Evolutionary conservation across 768 basidiomycete species (phyloP).

Genomic region (Filobasidium wieringae): DNA sequence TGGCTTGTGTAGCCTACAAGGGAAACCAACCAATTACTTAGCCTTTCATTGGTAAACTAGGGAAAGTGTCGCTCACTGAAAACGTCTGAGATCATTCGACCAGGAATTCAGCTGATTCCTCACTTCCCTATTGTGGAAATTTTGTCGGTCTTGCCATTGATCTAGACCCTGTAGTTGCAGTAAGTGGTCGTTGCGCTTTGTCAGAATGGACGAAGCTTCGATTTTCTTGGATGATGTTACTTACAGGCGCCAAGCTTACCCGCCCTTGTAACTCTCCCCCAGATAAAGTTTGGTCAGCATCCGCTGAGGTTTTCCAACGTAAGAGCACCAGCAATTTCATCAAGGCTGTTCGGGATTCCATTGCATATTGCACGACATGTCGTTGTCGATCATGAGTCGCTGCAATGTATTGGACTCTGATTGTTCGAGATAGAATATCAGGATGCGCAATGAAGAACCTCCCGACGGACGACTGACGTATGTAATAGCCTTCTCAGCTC

Average conservation of each 20-base stretch:
- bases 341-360: constrained; percentile 5
- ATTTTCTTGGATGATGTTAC: too few relatives aligned
- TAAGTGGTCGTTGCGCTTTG: background rate
- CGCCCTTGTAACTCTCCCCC: background rate
- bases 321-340: constrained; percentile 5
- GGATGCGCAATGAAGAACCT: too few relatives aligned
- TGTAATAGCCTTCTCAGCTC: background rate
- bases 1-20: background rate
- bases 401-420: too few relatives aligned
- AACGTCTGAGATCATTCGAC: background rate
- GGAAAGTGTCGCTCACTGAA: background rate
- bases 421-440: too few relatives aligned
- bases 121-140: background rate
- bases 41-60: background rate
- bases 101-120: background rate
- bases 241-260: background rate
- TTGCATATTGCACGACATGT: constrained; percentile 1
- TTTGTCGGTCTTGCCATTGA: background rate
- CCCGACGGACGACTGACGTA: background rate
- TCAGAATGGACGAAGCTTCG: background rate
- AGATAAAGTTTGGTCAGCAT: background rate
- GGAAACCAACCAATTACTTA: background rate
- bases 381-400: too few relatives aligned
- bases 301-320: constrained; percentile 6
- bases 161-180: background rate